Evolutionary conservation across 106 monocot genomes (phyloP).

Genomic region (Allium sativum): DNA sequence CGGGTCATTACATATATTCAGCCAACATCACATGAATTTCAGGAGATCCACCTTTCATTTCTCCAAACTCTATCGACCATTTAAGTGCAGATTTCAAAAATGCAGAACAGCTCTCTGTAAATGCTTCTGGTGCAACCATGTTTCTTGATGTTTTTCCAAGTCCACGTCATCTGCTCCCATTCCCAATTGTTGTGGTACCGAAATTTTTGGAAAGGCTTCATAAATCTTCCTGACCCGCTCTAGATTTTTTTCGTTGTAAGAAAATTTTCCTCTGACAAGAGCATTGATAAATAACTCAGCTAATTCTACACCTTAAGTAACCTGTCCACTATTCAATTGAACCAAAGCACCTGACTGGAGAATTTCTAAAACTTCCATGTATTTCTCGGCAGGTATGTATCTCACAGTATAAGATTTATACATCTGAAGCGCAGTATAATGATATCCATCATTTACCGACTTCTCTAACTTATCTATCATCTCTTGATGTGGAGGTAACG

Average conservation of each 20-base stretch:
- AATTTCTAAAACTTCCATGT: conserved; percentile 57
- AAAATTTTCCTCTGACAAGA: conserved; percentile 60
- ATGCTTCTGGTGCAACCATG: conserved; percentile 66
- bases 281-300: conserved; percentile 65
- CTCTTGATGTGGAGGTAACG: conserved; percentile 21
- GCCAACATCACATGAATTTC: conserved; percentile 83
- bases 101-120: conserved; percentile 74
- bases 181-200: conserved; percentile 48
- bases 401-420: conserved; percentile 29
- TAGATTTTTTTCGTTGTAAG: conserved; percentile 57
- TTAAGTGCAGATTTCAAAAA: conserved; percentile 77
- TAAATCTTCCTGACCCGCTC: conserved; percentile 68
- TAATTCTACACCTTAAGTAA: conserved; percentile 88
- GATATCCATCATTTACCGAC: conserved; percentile 17
- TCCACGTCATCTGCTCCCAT: conserved; percentile 45
- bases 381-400: conserved; percentile 56
- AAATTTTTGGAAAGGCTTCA: conserved; percentile 62
- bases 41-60: conserved; percentile 60
- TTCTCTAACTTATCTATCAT: conserved; percentile 21
- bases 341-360: conserved; percentile 77
- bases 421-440: conserved; percentile 19
- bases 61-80: conserved; percentile 87
- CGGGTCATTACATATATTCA: too few species aligned
- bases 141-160: conserved; percentile 75
- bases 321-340: conserved; percentile 72